Percentiles rank a stretch among this genome's conserved stretches.
These are phyloP conservation scores for Hansenula anomala DNA, from an alignment of 1,139 yeast genomes.

Conservation along the genomic window DNA sequence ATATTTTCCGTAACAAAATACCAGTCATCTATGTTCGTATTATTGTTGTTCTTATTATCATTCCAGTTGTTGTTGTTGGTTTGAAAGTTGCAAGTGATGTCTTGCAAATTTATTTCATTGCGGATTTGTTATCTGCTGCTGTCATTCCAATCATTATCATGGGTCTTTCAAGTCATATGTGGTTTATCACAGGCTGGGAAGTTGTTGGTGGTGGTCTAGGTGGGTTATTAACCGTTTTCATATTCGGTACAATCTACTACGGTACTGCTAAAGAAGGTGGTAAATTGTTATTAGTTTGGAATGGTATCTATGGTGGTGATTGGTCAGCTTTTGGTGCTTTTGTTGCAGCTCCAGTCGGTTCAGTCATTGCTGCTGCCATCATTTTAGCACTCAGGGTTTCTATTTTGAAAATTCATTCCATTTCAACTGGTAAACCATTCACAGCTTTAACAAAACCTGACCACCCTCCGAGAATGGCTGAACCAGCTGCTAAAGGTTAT, in stretches of 20 bases:
- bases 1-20: slow-evolving; percentile 77
- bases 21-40: slow-evolving; percentile 61
- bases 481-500: background rate
- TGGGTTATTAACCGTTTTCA: slow-evolving; percentile 71
- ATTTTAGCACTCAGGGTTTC: slow-evolving; percentile 49
- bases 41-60: slow-evolving; percentile 71
- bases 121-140: slow-evolving; percentile 83
- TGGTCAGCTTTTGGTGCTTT: slow-evolving; percentile 97
- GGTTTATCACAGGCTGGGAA: slow-evolving; percentile 76
- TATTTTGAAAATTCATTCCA: slow-evolving; percentile 33
- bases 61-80: slow-evolving; percentile 84
- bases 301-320: slow-evolving; percentile 72
- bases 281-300: slow-evolving; percentile 59
- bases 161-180: slow-evolving; percentile 59
- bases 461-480: background rate
- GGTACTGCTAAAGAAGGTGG: slow-evolving; percentile 73
- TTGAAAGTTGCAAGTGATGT: slow-evolving; percentile 75
- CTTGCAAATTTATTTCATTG: slow-evolving; percentile 82
- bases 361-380: slow-evolving; percentile 52
- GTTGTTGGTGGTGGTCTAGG: slow-evolving; percentile 81
- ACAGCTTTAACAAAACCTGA: slow-evolving; percentile 53
- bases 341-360: slow-evolving; percentile 85
- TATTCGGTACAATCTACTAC: slow-evolving; percentile 80
- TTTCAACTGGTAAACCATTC: slow-evolving; percentile 39
- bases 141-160: slow-evolving; percentile 82